These are phyloP conservation scores for Ramichloridium luteum DNA, from an alignment of 2,329 filamentous ascomycete species.

Conservation along the genomic window DNA sequence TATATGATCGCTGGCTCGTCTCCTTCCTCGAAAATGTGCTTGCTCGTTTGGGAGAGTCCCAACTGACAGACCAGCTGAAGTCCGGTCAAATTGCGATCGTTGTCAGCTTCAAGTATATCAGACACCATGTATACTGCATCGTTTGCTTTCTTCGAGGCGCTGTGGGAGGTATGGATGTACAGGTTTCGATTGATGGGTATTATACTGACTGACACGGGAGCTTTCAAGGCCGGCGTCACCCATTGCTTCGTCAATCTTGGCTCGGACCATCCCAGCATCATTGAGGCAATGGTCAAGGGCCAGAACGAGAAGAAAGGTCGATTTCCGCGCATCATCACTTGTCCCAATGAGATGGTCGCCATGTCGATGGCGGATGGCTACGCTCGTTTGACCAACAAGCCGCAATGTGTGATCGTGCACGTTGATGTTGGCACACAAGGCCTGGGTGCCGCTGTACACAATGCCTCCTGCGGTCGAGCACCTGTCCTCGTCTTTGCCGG, in stretches of 20 bases:
- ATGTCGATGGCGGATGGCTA: constrained; percentile 77
- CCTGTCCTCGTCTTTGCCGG: constrained; percentile 71
- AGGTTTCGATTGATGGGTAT: no score
- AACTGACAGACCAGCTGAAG: no score
- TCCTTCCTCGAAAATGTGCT: no score
- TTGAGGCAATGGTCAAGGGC: constrained; percentile 69
- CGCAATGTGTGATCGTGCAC: constrained; percentile 67
- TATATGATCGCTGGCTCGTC: no score
- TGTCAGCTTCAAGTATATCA: no score
- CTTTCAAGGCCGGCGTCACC: constrained; percentile 40
- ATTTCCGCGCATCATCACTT: constrained; percentile 65
- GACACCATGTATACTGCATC: constrained; percentile 53
- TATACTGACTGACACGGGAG: no score
- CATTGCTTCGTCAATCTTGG: constrained; percentile 56
- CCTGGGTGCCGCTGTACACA: constrained; percentile 66
- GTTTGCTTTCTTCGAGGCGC: constrained; percentile 69
- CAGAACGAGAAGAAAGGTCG: constrained; percentile 51
- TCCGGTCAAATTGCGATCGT: no score
- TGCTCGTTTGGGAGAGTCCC: no score
- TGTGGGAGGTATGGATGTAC: constrained; percentile 49
- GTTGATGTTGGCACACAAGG: constrained; percentile 75
- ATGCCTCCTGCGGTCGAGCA: constrained; percentile 60
- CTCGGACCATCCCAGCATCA: constrained; percentile 63
- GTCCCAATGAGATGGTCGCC: constrained; percentile 77
- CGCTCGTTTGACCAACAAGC: constrained; percentile 56